Base-by-base conservation (phyloP, 2,329 filamentous ascomycete genomes). In the Acrocalymma vagum region DNA sequence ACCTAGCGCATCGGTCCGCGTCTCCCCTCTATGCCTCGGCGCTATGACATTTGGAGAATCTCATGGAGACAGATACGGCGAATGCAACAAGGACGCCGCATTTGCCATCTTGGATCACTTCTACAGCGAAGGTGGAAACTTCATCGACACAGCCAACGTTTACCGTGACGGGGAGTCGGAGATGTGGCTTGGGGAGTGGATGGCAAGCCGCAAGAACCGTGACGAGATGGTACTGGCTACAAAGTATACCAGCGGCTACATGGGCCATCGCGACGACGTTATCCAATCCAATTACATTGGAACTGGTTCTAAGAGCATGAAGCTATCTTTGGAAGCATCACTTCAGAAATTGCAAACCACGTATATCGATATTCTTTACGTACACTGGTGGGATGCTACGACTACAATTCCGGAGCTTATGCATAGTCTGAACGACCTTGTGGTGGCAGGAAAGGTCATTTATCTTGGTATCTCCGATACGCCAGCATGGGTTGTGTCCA, bases 101-200 rank as follows among this genome's bases (percentile, higher is more conserved):
- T 85, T 87, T 51, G 72, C 75, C 14, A 81, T 90, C 17, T 76
- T 90, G 7, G 85, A 90, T 58, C 82, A 79, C 60, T 89, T 81
- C 69, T 82, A 78, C 79, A 76, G 78, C 5, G 77, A 83, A 0
- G 84, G 84, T 4, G 86, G 87, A 16, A 90, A 90, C 69, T 89
- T 90, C 65, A 84, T 90, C 58, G 87, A 90, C 63, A 88, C 84
- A 5, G 67, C 69, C 6, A 66, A 65, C 41, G 67, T 65, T 40
- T 74, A 74, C 44, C 68, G 72, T 29, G 53, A 62, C 45, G 69
- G 69, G 14, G 61, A 76, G 42, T 69, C 62, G 13, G 73, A 76
- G 54, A 50, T 61, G 14, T 74, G 70, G 71, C 53, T 76, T 10
- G 72, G 73, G 23, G 72, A 75, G 35, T 75, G 72, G 72, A 70